A percentile compares a stretch with the other conserved stretches of the same genome.
Evolutionary conservation across 2,329 filamentous ascomycete species (phyloP).

Genomic region (Westerdykella aurantiaca): DNA sequence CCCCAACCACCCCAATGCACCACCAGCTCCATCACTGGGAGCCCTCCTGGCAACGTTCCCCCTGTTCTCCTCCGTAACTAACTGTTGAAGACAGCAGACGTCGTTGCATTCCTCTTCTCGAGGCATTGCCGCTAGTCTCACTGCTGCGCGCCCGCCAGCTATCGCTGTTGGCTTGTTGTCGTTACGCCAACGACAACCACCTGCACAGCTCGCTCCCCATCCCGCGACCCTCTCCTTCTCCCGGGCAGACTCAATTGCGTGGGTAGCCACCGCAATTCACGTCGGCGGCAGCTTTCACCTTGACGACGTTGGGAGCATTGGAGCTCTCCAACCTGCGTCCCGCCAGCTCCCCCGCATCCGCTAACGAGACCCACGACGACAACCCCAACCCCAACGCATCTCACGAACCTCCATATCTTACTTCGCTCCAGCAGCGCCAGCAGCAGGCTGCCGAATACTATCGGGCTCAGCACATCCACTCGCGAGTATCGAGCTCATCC

Average conservation of each 20-base stretch:
- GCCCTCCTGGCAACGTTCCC: conserved; percentile 3
- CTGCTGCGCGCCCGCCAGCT: conserved; percentile 6
- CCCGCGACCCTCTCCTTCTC: no score
- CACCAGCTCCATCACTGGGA: neutral
- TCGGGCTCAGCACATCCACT: conserved; percentile 32
- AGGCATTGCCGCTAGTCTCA: conserved; percentile 12
- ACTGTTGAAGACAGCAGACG: conserved; percentile 10
- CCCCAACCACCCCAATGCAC: conserved; percentile 14
- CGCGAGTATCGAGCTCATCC: conserved; percentile 49
- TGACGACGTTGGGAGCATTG: conserved; percentile 25
- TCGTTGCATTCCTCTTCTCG: conserved; percentile 12
- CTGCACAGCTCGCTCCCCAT: neutral
- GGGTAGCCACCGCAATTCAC: neutral
- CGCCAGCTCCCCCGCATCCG: conserved; percentile 10
- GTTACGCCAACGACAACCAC: neutral
- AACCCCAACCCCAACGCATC: conserved; percentile 22
- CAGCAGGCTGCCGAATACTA: conserved; percentile 35
- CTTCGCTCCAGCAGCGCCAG: conserved; percentile 40
- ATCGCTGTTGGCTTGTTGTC: neutral
- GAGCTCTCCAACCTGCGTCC: conserved; percentile 27
- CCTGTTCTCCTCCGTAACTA: conserved; percentile 11
- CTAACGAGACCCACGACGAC: conserved; percentile 37
- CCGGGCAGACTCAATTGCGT: neutral
- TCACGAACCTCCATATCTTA: conserved; percentile 30
- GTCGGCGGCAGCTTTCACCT: conserved; percentile 18